These are phyloP conservation scores for Nakazawaea peltata DNA, from an alignment of 805 yeast species.

Conservation along the genomic window DNA sequence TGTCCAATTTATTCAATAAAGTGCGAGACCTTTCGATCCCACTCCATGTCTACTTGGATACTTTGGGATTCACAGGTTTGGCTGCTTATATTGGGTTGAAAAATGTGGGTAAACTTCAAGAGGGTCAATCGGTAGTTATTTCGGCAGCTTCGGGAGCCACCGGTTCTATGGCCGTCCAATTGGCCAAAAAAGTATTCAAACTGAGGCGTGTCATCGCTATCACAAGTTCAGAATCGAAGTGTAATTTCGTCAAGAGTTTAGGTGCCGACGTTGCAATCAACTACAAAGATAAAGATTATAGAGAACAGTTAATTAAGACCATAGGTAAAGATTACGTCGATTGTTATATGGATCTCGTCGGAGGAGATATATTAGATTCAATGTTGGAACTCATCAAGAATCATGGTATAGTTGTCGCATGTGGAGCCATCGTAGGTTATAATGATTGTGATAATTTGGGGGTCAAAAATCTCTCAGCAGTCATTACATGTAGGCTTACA, in stretches of 20 bases:
- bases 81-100: conserved; percentile 54
- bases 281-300: conserved; percentile 37
- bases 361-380: conserved; percentile 47
- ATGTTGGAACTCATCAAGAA: conserved; percentile 30
- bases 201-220: conserved; percentile 53
- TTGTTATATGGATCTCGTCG: conserved; percentile 55
- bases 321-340: conserved; percentile 43
- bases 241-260: conserved; percentile 42
- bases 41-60: conserved; percentile 35
- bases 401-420: conserved; percentile 42
- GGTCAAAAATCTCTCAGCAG: conserved; percentile 31
- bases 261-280: conserved; percentile 48
- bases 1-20: conserved; percentile 19
- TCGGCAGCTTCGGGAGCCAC: conserved; percentile 74
- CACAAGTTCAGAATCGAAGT: conserved; percentile 52
- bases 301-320: conserved; percentile 26
- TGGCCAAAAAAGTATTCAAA: conserved; percentile 43
- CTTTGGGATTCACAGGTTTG: conserved; percentile 48
- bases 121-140: conserved; percentile 39
- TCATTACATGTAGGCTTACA: conserved; percentile 42
- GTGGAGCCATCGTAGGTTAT: conserved; percentile 58
- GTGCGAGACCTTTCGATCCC: conserved; percentile 24
- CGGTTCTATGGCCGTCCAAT: conserved; percentile 51
- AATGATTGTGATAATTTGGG: conserved; percentile 30
- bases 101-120: conserved; percentile 38